Percentiles rank a stretch among this genome's conserved stretches.
Conservation (phyloP, 23 red algal species). For the Gracilaria domingensis region DNA sequence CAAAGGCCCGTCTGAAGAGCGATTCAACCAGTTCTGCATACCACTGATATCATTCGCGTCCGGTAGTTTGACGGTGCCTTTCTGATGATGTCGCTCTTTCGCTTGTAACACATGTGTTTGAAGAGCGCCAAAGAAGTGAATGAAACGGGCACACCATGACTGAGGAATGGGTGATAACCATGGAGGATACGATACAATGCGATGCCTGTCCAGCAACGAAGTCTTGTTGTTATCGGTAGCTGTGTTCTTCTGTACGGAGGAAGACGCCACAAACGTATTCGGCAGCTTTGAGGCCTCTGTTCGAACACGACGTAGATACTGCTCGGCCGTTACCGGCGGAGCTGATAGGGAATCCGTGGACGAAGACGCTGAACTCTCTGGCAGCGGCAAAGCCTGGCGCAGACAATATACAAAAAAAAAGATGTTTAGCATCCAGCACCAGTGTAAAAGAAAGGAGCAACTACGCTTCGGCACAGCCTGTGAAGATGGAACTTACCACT, state of each 20-base stretch:
- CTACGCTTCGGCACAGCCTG: neutral
- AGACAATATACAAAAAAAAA: neutral
- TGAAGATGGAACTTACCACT: neutral
- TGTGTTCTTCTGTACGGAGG: neutral
- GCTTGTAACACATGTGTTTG: neutral
- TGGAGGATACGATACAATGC: conserved; percentile 16
- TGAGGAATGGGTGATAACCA: neutral
- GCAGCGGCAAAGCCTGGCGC: neutral
- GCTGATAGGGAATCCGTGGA: neutral
- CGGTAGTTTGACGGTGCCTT: neutral
- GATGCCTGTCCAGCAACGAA: neutral
- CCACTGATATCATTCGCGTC: neutral
- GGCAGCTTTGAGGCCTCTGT: conserved; percentile 22
- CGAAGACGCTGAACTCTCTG: neutral
- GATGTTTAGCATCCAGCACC: neutral
- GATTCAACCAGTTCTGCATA: neutral
- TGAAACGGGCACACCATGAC: neutral
- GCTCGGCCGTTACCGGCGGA: conserved; percentile 44
- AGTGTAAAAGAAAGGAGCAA: no score
- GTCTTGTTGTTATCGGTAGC: neutral
- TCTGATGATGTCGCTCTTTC: neutral
- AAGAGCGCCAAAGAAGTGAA: neutral
- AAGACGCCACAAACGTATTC: conserved; percentile 9
- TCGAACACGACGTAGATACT: conserved; percentile 39
- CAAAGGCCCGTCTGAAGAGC: neutral